phyloP scores from a whole-genome alignment of 2,329 filamentous ascomycete species.

The Nemania sp. region DNA sequence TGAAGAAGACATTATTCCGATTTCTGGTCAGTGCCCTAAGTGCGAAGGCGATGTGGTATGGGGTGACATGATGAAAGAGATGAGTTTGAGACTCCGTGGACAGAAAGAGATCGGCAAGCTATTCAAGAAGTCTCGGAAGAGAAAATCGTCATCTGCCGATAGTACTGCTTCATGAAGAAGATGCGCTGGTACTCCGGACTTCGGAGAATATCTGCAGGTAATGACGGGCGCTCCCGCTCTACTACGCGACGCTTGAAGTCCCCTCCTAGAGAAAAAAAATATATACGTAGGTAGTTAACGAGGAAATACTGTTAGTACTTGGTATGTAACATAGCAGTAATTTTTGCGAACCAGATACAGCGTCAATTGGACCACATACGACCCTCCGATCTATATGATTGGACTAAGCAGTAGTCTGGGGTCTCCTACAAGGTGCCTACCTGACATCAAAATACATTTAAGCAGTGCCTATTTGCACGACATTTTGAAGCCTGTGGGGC shows the following conservation, averaged over 20 bases:
- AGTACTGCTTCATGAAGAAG: conserved; percentile 20
- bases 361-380: no score
- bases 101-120: conserved; percentile 76
- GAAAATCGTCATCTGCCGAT: conserved; percentile 46
- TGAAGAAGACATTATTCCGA: conserved; percentile 69
- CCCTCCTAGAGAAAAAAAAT: no score
- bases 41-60: conserved; percentile 75
- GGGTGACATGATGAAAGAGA: conserved; percentile 83
- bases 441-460: background rate
- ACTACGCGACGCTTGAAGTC: no score
- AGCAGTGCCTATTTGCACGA: conserved; percentile 11
- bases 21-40: conserved; percentile 75
- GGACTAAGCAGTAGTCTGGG: no score
- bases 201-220: no score
- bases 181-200: background rate
- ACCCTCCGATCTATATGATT: no score
- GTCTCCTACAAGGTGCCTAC: no score
- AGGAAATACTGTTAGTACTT: background rate
- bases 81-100: conserved; percentile 79
- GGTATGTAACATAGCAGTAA: no score
- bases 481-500: background rate
- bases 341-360: no score
- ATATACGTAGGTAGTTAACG: no score
- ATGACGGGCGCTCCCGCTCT: no score
- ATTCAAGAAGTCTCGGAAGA: conserved; percentile 64